Base-by-base conservation (phyloP, 495 filamentous ascomycete genomes). In the Polyplosphaeria fusca region DNA sequence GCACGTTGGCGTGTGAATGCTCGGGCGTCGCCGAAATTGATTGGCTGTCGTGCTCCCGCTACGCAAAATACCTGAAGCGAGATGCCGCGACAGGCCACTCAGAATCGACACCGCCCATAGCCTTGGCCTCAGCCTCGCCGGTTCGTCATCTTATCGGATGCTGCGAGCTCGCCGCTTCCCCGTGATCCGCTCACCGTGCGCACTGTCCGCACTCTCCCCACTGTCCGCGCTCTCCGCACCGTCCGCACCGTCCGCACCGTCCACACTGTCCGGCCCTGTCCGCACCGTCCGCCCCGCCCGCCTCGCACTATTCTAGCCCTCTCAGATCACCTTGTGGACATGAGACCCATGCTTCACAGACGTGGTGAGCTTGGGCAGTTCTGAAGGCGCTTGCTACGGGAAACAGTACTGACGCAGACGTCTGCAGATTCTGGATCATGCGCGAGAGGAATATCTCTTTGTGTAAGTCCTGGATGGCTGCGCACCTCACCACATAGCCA, bases 381-480 rank as follows among this genome's bases (percentile, higher is more conserved):
- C n/a, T n/a, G n/a, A n/a, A n/a, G n/a, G n/a, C n/a, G n/a, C n/a
- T n/a, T n/a, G n/a, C n/a, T n/a, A n/a, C n/a, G n/a, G n/a, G n/a
- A n/a, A n/a, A n/a, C n/a, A n/a, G n/a, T 41, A 27, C 54, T 61
- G 49, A 53, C 46, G 41, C 24, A 20, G 13, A 12, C 30, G n/a
- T 41, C 27, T 22, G 14, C 13, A 70, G 69, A 60, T 72, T 23
- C 55, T 73, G 35, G 67, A 70, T 32, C 68, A 72, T 52, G 65
- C 70, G 25, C 63, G 70, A 12, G 70, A 72, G 24, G 71, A 73
- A 44, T 73, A 71, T 35, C 66, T 73, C 16, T 72, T 63, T 53
- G 56, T 64, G 71, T 73, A 49, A 42, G 71, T 51, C 39, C 41
- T 22, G 24, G 44, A 39, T 32, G 22, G 20, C 27, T 18, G 42